Base-by-base conservation (phyloP, 257 asterid genomes). In the Cinchona pubescens region DNA sequence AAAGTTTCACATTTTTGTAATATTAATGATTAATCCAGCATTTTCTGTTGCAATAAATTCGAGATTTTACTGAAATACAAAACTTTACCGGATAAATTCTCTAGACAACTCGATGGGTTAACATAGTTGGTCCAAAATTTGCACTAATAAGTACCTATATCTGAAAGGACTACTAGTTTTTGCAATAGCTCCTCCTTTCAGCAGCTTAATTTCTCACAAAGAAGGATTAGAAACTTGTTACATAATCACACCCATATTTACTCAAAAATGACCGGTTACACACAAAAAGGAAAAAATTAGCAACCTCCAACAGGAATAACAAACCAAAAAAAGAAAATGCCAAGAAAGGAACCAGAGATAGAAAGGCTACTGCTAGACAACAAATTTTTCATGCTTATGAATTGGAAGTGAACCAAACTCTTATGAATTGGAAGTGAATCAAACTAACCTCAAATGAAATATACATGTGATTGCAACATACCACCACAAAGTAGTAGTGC, bases 401-500 rank as follows among this genome's bases (percentile, higher is more conserved):
- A 66, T 66, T n/a, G 71, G 18, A 23, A 30, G 30, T 25, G 25
- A 48, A 53, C 0, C 15, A 12, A n/a, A n/a, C n/a, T n/a, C n/a
- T n/a, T n/a, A n/a, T n/a, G n/a, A n/a, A n/a, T n/a, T n/a, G n/a
- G n/a, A n/a, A n/a, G n/a, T n/a, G n/a, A n/a, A n/a, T n/a, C n/a
- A 12, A n/a, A 79, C 86, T 69, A 53, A 83, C 86, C 84, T 83
- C 60, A n/a, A 35, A 59, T 16, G 27, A 30, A 63, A n/a, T 73
- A 65, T 74, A 72, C 77, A 79, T 55, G n/a, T 29, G 65, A 69
- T 6, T 58, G 73, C 35, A 63, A 65, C 65, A 71, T 48, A 38
- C 53, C 56, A 21, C 71, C 38, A 61, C 34, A 34, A 37, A 42
- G 6, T 25, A 10, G 32, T n/a, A 56, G 16, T 21, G 10, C 7